Conservation (phyloP, 106 monocot genomes). For the Triglochin maritima region DNA sequence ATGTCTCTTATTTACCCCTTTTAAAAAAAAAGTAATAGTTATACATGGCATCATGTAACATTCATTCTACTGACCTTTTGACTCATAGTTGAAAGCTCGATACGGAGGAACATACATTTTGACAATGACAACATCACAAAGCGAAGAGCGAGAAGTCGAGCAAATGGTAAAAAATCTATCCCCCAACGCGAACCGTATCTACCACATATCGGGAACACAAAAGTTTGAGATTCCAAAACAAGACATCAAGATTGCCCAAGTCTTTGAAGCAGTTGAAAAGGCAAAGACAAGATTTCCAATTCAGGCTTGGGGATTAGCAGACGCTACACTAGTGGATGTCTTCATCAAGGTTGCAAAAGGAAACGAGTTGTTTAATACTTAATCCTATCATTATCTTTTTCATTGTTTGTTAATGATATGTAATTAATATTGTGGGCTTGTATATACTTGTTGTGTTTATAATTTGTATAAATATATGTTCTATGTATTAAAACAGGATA, state of each 20-base stretch:
- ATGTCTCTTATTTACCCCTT: too few relatives aligned
- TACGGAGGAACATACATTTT: constrained; percentile 22
- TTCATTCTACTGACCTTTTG: not conserved
- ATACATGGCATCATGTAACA: too few relatives aligned
- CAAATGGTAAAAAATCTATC: constrained; percentile 5
- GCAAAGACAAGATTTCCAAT: constrained; percentile 43
- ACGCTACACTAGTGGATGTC: constrained; percentile 72
- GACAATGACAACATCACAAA: constrained; percentile 13
- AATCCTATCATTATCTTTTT: too few relatives aligned
- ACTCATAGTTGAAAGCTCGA: constrained; percentile 13
- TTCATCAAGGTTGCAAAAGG: constrained; percentile 56
- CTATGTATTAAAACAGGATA: too few relatives aligned
- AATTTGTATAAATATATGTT: too few relatives aligned
- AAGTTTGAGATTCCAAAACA: constrained; percentile 70
- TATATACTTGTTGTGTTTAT: too few relatives aligned
- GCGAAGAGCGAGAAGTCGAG: constrained; percentile 10
- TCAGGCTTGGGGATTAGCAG: constrained; percentile 59
- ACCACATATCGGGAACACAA: constrained; percentile 68
- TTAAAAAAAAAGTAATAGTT: too few relatives aligned
- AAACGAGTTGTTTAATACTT: not conserved
- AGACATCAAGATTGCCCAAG: constrained; percentile 52
- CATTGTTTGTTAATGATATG: too few relatives aligned
- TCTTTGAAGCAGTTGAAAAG: constrained; percentile 44
- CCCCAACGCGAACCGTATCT: constrained; percentile 41
- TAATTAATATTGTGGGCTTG: too few relatives aligned